These are phyloP conservation scores for Trichoderma koningii DNA, from an alignment of 2,329 filamentous ascomycete genomes.

Conservation along the genomic window DNA sequence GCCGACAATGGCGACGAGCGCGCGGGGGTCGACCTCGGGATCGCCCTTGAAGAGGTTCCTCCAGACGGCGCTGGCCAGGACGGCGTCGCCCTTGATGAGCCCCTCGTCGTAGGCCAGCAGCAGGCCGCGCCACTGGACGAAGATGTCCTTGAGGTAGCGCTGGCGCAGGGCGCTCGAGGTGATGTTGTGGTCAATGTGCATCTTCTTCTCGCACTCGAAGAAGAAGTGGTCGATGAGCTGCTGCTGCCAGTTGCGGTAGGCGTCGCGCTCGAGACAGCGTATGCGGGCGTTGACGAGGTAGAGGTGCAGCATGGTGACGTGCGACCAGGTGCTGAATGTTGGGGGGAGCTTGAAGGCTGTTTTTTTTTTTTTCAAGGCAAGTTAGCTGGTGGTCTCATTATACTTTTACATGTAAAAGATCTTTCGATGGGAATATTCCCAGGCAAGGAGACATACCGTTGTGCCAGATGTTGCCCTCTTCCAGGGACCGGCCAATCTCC, in stretches of 20 bases:
- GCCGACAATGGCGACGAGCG: slow-evolving; percentile 56
- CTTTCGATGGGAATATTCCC: too few relatives aligned
- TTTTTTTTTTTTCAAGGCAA: background rate
- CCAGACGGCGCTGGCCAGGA: slow-evolving; percentile 84
- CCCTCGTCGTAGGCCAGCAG: slow-evolving; percentile 85
- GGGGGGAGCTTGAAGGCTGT: slow-evolving; percentile 75
- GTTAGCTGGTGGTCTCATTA: too few relatives aligned
- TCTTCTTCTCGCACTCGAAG: slow-evolving; percentile 80
- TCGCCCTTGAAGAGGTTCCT: slow-evolving; percentile 84
- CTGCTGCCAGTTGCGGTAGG: slow-evolving; percentile 77
- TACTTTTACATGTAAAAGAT: too few relatives aligned
- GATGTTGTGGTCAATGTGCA: slow-evolving; percentile 77
- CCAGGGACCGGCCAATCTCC: slow-evolving; percentile 64
- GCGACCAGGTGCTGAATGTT: slow-evolving; percentile 94
- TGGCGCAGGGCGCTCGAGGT: slow-evolving; percentile 60
- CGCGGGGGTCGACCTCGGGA: slow-evolving; percentile 53
- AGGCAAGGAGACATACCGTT: slow-evolving; percentile 54
- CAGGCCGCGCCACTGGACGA: slow-evolving; percentile 87
- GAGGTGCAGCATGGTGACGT: slow-evolving; percentile 95
- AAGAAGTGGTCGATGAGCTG: slow-evolving; percentile 96
- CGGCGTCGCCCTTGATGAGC: slow-evolving; percentile 72
- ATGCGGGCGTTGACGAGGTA: slow-evolving; percentile 85
- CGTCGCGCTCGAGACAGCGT: slow-evolving; percentile 71
- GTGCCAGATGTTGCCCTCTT: slow-evolving; percentile 63
- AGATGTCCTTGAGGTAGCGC: slow-evolving; percentile 81